These are phyloP conservation scores for Protomyces inundatus DNA, from an alignment of 1,139 yeast species.

Conservation along the genomic window DNA sequence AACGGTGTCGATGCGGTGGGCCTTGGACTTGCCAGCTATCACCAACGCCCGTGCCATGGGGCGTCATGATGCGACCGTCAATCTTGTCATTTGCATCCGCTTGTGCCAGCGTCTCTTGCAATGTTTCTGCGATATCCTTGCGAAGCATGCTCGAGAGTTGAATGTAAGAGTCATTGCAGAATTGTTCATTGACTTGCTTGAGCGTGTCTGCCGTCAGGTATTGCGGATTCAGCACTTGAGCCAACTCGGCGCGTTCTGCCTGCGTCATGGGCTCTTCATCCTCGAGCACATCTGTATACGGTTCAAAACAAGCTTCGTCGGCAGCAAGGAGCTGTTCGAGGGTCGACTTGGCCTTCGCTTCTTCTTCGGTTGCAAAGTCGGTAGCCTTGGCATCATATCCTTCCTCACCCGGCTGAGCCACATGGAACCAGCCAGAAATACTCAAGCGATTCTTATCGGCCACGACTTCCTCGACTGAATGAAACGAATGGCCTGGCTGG, in stretches of 20 bases:
- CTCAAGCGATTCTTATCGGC: constrained; percentile 84
- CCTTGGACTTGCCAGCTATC: constrained; percentile 85
- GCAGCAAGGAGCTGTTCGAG: constrained; percentile 22
- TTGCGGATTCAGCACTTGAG: constrained; percentile 43
- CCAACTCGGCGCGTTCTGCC: constrained; percentile 35
- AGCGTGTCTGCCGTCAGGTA: constrained; percentile 59
- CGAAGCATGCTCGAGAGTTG: constrained; percentile 5
- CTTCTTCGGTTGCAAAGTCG: constrained; percentile 18
- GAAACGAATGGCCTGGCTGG: constrained; percentile 93
- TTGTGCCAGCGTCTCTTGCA: not conserved
- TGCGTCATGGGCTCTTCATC: constrained; percentile 65
- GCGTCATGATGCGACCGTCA: constrained; percentile 40
- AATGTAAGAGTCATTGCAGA: constrained; percentile 38
- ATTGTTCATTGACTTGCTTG: constrained; percentile 45
- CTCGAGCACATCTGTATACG: not conserved
- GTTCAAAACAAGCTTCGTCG: constrained; percentile 4
- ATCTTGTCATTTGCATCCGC: constrained; percentile 38
- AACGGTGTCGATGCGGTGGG: constrained; percentile 92
- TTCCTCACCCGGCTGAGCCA: constrained; percentile 86
- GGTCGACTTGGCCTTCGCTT: constrained; percentile 28
- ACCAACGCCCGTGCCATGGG: constrained; percentile 50
- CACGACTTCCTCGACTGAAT: constrained; percentile 94
- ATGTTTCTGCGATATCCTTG: not conserved
- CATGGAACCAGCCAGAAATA: constrained; percentile 98
- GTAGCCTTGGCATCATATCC: constrained; percentile 51